A percentile compares a stretch with the other conserved stretches of the same genome.
phyloP scores from a whole-genome alignment of 768 basidiomycete genomes.

The Leccinum disarticulatum region DNA sequence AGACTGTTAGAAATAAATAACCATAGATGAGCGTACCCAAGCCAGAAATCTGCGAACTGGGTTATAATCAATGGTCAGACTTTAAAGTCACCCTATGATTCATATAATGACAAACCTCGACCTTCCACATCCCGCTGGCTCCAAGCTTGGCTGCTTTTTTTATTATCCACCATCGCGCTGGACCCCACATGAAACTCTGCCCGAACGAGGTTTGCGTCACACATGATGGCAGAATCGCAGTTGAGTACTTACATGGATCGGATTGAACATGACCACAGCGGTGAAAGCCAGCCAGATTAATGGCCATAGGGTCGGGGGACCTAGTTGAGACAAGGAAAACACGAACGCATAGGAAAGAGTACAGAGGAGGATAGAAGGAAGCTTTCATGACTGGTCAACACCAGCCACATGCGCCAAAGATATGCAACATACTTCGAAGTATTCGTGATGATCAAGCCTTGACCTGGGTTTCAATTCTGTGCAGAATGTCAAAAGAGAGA shows the following conservation, averaged over 20 bases:
- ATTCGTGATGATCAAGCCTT: constrained; percentile 77
- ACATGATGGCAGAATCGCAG: neutral
- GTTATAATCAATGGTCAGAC: constrained; percentile 5
- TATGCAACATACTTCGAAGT: constrained; percentile 52
- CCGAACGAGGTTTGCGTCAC: constrained; percentile 32
- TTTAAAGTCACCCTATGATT: neutral
- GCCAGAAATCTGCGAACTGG: constrained; percentile 86
- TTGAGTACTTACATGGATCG: constrained; percentile 52
- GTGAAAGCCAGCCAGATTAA: constrained; percentile 76
- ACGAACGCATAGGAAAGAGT: constrained; percentile 78
- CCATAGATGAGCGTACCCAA: constrained; percentile 52
- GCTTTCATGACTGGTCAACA: constrained; percentile 39
- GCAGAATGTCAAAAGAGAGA: neutral
- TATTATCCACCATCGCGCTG: constrained; percentile 75
- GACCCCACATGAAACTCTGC: constrained; percentile 39
- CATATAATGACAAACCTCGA: constrained; percentile 54
- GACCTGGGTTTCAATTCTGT: constrained; percentile 70
- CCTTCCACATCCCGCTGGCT: constrained; percentile 66
- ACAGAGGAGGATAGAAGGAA: constrained; percentile 73
- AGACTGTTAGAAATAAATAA: neutral
- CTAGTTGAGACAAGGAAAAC: constrained; percentile 73
- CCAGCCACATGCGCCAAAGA: neutral
- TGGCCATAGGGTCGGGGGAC: constrained; percentile 74
- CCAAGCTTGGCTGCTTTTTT: constrained; percentile 60
- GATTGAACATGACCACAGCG: constrained; percentile 63